Base-by-base conservation (phyloP, 2,329 filamentous ascomycete genomes). In the Phialemonium atrogriseum region DNA sequence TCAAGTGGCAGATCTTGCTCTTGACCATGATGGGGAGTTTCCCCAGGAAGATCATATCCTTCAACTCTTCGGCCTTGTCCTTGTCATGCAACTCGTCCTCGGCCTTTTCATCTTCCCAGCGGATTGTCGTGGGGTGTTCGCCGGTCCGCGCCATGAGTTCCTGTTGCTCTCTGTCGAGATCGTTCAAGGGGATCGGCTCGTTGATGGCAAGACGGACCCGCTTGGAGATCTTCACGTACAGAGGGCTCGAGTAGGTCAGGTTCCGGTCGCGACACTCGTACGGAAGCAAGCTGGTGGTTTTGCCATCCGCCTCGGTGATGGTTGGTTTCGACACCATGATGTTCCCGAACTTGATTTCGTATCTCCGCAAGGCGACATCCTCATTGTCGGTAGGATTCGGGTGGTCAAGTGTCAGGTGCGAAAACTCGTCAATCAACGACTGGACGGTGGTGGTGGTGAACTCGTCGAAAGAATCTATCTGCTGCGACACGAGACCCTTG, bases 1-100 rank as follows among this genome's bases (percentile, higher is more conserved):
- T 83, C 45, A 98, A 62, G 43, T 93, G 85, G 59, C 91, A 98
- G 47, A 94, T 91, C 58, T 89, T 85, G 18, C 88, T 95, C 64
- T 95, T 94, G 48, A 98, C 72, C 91, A 98, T 98, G 52, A 96
- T 87, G 3, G 91, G 91, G 48, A 98, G 73, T 56, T 94, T 94
- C 46, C 91, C 91, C 40, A 96, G 86, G 56, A 93, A 96, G 22
- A 95, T 81, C 48, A 79, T 77, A 44, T 84, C 74, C 39, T 74
- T 71, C 49, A 78, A 72, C 13, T 72, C 63, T n/a, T 70, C 68
- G 10, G 56, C 59, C 40, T 70, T 65, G 29, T 66, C 62, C 33
- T 65, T 64, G 31, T 69, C 64, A 10, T 62, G 32, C 21, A 45
- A 38, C 11, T 41, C 57, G 14, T 74, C 56, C 18, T 70, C 64